A percentile compares a stretch with the other conserved stretches of the same genome.
Evolutionary conservation across 2,329 filamentous ascomycete genomes (phyloP).

Genomic region (Lasiodiplodia citricola): DNA sequence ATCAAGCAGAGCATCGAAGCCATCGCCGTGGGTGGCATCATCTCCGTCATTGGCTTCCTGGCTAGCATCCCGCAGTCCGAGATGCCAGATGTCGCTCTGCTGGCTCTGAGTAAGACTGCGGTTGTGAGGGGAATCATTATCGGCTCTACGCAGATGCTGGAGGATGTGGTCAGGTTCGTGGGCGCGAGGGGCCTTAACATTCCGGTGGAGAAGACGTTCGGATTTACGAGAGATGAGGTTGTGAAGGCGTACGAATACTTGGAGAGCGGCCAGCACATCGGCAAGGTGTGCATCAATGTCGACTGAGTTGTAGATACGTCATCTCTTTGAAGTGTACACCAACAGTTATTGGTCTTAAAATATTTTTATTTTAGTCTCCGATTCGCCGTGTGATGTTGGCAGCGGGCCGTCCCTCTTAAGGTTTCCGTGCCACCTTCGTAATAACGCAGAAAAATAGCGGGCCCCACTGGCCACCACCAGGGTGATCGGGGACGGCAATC

Average conservation of each 20-base stretch:
- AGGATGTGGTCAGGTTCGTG: slow-evolving; percentile 43
- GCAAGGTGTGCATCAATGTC: slow-evolving; percentile 40
- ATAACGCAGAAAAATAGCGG: slow-evolving; percentile 49
- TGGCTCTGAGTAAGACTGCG: slow-evolving; percentile 38
- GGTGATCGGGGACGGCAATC: slow-evolving; percentile 49
- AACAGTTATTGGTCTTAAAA: not conserved
- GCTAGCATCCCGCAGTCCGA: slow-evolving; percentile 33
- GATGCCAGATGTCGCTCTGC: slow-evolving; percentile 40
- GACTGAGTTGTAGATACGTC: not conserved
- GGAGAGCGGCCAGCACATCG: slow-evolving; percentile 38
- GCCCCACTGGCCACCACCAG: slow-evolving; percentile 43
- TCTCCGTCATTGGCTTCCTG: slow-evolving; percentile 10
- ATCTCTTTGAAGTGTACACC: not conserved
- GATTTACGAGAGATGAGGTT: slow-evolving; percentile 38
- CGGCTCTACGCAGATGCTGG: slow-evolving; percentile 44
- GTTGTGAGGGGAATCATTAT: slow-evolving; percentile 44
- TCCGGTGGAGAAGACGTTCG: slow-evolving; percentile 45
- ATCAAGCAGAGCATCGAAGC: slow-evolving; percentile 44
- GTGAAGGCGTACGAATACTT: slow-evolving; percentile 36
- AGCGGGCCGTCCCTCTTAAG: not conserved
- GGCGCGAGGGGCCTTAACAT: slow-evolving; percentile 33
- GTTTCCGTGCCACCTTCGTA: slow-evolving; percentile 36
- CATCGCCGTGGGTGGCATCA: slow-evolving; percentile 26
- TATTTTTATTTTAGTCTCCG: not conserved
- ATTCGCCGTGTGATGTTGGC: not conserved